phyloP scores from a whole-genome alignment of 768 basidiomycete genomes.

The Cystoderma amianthinum region DNA sequence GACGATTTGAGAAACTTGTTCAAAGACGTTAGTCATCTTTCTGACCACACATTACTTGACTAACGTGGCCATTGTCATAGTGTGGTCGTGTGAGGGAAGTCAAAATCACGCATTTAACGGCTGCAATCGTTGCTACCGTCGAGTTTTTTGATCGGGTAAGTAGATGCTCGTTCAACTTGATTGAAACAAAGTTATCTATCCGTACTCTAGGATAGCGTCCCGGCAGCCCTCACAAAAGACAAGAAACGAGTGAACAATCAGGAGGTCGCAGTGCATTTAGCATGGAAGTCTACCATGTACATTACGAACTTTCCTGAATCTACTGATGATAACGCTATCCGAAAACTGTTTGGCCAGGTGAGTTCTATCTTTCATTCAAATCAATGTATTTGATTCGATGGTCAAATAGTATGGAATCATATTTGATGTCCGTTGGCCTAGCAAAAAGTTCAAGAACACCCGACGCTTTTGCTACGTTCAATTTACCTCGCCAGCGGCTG shows the following conservation, averaged over 20 bases:
- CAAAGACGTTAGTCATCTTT: slow-evolving; percentile 60
- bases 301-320: slow-evolving; percentile 93
- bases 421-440: slow-evolving; percentile 96
- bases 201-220: slow-evolving; percentile 70
- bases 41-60: background rate
- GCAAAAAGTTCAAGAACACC: slow-evolving; percentile 90
- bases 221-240: slow-evolving; percentile 87
- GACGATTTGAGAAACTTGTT: slow-evolving; percentile 70
- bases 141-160: slow-evolving; percentile 73
- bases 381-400: slow-evolving; percentile 5
- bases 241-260: slow-evolving; percentile 76
- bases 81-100: slow-evolving; percentile 85
- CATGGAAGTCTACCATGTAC: slow-evolving; percentile 92
- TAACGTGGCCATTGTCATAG: slow-evolving; percentile 28
- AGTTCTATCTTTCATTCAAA: background rate
- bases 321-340: slow-evolving; percentile 69
- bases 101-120: slow-evolving; percentile 60
- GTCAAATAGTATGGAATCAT: slow-evolving; percentile 72
- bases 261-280: slow-evolving; percentile 82
- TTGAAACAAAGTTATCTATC: no score
- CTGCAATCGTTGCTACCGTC: slow-evolving; percentile 70
- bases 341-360: slow-evolving; percentile 76
- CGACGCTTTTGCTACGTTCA: slow-evolving; percentile 95
- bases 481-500: slow-evolving; percentile 73
- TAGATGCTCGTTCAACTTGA: no score